Base-by-base conservation (phyloP, 345 rosid species). In the Camelina sativa region DNA sequence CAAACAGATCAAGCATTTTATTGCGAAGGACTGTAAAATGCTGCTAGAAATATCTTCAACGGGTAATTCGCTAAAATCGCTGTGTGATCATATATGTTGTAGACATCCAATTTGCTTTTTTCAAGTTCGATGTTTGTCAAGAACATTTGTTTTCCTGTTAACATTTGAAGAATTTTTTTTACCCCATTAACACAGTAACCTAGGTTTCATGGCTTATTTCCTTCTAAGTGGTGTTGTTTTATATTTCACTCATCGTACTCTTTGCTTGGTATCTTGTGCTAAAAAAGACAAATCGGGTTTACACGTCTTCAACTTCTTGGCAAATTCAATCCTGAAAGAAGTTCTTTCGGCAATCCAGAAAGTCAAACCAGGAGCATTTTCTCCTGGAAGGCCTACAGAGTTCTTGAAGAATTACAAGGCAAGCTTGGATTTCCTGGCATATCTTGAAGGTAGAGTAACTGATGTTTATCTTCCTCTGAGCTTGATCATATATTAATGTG, bases 381-480 rank as follows among this genome's bases (percentile, higher is more conserved):
- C 99, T 67, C 96, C 99, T 34, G 99, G 99, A 83, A 91, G 97
- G 73, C 99, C 98, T 65, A 82, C 89, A 34, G 96, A 87, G 35
- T 96, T 96, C 90, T 82, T 96, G 75, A 88, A 79, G 67, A 95
- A 95, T 82, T 95, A 92, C 84, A 92, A 89, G 80, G 86, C 96
- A 72, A 95, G 96, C 85, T 80, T 90, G 17, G 85, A 89, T 69
- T 92, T 95, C 85, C 69, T 95, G 84, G 88, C 88, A 68, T 79
- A 86, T 83, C 91, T 96, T 72, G 97, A 96, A 92, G 99, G 99
- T 95, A 88, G 71, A 59, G n/a, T 55, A 78, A 58, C 40, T 50
- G 32, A 77, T 73, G 57, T 22, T 62, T 62, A 40, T 64, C 37
- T 25, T 71, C 46, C 25, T 57, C 73, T 53, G 30, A 30, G 68